Percentiles rank a stretch among this genome's conserved stretches.
phyloP scores from a whole-genome alignment of 768 basidiomycete genomes.

The Rhodotorula diobovata region DNA sequence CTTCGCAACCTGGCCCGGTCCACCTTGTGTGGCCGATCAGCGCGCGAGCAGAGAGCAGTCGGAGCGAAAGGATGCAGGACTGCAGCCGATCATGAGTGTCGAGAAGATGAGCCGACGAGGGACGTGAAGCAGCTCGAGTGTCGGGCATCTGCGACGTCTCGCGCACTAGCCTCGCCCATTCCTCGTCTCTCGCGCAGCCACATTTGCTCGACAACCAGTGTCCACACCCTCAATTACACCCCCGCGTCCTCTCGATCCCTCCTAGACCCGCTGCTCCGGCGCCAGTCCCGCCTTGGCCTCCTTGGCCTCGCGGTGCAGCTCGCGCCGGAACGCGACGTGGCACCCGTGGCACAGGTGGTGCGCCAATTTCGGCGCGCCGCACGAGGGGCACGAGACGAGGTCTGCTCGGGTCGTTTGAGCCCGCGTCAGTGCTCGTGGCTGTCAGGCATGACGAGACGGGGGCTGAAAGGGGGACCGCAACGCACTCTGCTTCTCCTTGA shows the following conservation, averaged over 20 bases:
- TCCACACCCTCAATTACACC: background rate
- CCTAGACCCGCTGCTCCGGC: background rate
- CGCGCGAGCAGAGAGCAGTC: too few species aligned
- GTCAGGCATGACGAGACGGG: background rate
- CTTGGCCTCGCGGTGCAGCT: conserved; percentile 55
- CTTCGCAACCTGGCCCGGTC: too few species aligned
- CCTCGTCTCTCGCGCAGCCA: too few species aligned
- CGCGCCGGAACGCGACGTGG: conserved; percentile 64
- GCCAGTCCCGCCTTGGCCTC: background rate
- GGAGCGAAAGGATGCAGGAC: too few species aligned
- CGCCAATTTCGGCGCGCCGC: conserved; percentile 78
- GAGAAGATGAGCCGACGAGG: too few species aligned
- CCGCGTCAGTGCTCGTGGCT: too few species aligned
- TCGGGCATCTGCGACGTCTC: too few species aligned
- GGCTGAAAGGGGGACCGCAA: conserved; percentile 10
- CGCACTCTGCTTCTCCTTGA: conserved; percentile 88
- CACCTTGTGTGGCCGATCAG: too few species aligned
- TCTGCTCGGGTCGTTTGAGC: too few species aligned
- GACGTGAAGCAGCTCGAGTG: too few species aligned
- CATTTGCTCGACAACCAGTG: background rate
- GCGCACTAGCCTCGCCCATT: too few species aligned
- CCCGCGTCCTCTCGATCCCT: background rate
- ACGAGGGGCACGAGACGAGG: conserved; percentile 83
- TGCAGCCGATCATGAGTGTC: too few species aligned
- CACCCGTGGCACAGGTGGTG: conserved; percentile 82